Percentiles rank a stretch among this genome's conserved stretches.
These are phyloP conservation scores for Fonsecaea erecta DNA, from an alignment of 2,329 filamentous ascomycete species.

Conservation along the genomic window DNA sequence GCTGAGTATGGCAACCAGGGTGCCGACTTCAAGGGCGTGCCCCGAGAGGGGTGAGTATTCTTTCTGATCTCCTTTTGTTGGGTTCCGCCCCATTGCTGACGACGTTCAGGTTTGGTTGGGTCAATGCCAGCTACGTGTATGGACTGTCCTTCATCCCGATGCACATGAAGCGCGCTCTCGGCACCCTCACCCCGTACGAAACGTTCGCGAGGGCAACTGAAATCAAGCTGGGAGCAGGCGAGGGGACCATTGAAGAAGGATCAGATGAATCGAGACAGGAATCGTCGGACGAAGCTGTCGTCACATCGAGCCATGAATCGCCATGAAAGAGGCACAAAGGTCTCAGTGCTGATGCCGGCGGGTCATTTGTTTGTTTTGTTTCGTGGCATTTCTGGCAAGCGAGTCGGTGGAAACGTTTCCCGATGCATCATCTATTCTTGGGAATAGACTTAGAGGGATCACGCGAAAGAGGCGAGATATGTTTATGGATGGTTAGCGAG, in stretches of 20 bases:
- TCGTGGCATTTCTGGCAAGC: neutral
- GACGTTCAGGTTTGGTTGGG: conserved; percentile 83
- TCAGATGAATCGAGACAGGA: conserved; percentile 32
- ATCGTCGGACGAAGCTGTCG: conserved; percentile 26
- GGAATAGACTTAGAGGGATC: conserved; percentile 13
- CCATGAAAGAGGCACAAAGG: neutral
- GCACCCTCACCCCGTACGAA: conserved; percentile 84
- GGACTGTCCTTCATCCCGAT: conserved; percentile 86
- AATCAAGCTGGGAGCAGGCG: conserved; percentile 31
- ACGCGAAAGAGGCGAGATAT: conserved; percentile 3
- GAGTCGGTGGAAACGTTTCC: neutral
- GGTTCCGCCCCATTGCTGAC: conserved; percentile 8
- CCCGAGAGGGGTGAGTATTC: conserved; percentile 83
- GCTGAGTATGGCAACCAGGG: conserved; percentile 99
- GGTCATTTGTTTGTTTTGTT: neutral
- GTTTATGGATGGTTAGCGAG: conserved; percentile 16
- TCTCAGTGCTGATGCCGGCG: neutral
- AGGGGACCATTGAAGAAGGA: conserved; percentile 35
- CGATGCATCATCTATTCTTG: conserved; percentile 5
- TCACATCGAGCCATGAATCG: conserved; percentile 21
- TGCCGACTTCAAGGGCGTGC: conserved; percentile 90
- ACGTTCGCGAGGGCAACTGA: conserved; percentile 72
- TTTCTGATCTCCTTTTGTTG: neutral
- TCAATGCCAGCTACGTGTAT: conserved; percentile 96
- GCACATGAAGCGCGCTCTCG: conserved; percentile 86